These are phyloP conservation scores for Clitocybe nebularis DNA, from an alignment of 1,284 basidiomycete genomes.

Conservation along the genomic window DNA sequence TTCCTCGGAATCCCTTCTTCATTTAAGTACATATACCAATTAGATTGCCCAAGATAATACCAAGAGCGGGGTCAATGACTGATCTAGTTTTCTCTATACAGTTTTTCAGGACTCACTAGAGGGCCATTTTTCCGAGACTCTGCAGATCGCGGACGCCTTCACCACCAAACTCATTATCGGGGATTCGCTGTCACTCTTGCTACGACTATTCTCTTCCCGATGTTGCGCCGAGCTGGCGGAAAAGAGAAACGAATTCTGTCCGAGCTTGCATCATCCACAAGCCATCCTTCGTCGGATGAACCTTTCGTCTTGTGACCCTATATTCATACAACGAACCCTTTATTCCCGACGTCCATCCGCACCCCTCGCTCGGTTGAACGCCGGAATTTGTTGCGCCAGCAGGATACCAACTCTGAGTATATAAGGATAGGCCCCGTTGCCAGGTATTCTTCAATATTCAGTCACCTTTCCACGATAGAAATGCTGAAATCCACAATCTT, in stretches of 20 bases:
- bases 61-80: too few species aligned
- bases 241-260: conserved; percentile 9
- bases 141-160: neutral
- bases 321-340: conserved; percentile 3
- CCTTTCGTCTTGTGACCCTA: conserved; percentile 22
- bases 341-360: conserved; percentile 45
- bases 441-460: neutral
- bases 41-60: too few species aligned
- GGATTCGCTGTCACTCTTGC: conserved; percentile 4
- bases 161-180: conserved; percentile 6
- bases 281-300: conserved; percentile 15
- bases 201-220: conserved; percentile 19
- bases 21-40: too few species aligned
- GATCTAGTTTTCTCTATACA: too few species aligned
- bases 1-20: too few species aligned
- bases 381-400: conserved; percentile 32
- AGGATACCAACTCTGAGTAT: conserved; percentile 3
- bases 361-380: conserved; percentile 34
- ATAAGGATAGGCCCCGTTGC: conserved; percentile 5
- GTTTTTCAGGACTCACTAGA: neutral
- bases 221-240: conserved; percentile 21
- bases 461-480: too few species aligned
- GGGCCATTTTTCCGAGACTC: conserved; percentile 8
- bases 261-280: conserved; percentile 7
- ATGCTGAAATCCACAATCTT: conserved; percentile 51